Conservation (phyloP, 2,329 filamentous ascomycete species). For the Diaporthe sp. region DNA sequence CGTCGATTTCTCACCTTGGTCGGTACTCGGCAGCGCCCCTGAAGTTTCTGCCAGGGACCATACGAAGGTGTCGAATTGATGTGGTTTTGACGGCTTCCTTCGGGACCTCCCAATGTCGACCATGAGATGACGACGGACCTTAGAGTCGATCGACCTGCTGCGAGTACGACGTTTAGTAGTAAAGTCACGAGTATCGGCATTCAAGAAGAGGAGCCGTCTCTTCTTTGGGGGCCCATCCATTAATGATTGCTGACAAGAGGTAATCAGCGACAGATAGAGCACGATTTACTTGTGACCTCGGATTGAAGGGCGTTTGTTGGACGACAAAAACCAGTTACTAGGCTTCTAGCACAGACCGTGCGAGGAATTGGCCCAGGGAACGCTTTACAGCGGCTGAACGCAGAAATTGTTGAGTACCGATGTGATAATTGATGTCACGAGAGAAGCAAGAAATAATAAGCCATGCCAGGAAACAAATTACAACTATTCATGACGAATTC, state of each 20-base stretch:
- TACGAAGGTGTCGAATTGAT: not conserved
- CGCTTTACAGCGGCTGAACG: too few relatives aligned
- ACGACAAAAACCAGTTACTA: not conserved
- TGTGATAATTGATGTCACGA: not conserved
- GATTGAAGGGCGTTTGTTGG: not conserved
- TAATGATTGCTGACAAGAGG: not conserved
- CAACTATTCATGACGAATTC: not conserved
- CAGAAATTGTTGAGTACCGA: not conserved
- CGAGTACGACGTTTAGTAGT: not conserved
- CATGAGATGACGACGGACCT: constrained; percentile 6
- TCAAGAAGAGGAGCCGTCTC: not conserved
- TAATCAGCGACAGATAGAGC: not conserved
- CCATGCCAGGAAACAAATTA: not conserved
- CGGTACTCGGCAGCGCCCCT: not conserved
- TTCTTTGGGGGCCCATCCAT: not conserved
- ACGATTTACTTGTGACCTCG: not conserved
- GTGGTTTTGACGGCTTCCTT: not conserved
- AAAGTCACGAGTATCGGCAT: not conserved
- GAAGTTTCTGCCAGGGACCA: not conserved
- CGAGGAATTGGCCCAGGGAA: not conserved
- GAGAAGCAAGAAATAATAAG: not conserved
- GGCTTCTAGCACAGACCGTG: too few relatives aligned
- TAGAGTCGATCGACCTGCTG: not conserved
- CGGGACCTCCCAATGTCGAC: not conserved
- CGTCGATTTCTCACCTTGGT: not conserved